These are phyloP conservation scores for Epichloe gansuensis DNA, from an alignment of 2,329 filamentous ascomycete genomes.

Conservation along the genomic window DNA sequence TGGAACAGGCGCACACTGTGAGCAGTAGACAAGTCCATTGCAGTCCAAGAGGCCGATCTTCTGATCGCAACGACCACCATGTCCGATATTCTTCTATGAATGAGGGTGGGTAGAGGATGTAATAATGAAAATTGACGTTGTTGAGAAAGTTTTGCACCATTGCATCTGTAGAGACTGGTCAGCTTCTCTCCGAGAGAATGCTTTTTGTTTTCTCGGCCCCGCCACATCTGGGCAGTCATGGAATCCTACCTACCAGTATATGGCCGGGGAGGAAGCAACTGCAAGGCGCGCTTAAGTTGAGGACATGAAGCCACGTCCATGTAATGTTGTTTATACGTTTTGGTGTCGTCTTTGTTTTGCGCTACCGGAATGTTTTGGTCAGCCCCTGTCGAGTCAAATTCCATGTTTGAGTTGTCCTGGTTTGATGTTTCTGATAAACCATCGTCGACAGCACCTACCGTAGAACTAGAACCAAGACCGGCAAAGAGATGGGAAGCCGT, in stretches of 20 bases:
- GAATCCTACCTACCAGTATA: constrained; percentile 18
- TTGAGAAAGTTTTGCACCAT: constrained; percentile 26
- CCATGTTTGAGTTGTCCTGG: not conserved
- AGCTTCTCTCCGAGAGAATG: not conserved
- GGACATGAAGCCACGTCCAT: constrained; percentile 12
- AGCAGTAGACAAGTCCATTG: constrained; percentile 27
- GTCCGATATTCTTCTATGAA: constrained; percentile 24
- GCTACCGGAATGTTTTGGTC: constrained; percentile 1
- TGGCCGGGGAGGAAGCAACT: constrained; percentile 20
- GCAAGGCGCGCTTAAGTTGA: constrained; percentile 20
- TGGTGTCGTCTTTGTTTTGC: constrained; percentile 9
- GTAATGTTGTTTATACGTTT: constrained; percentile 12
- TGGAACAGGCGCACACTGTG: constrained; percentile 25
- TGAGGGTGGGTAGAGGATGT: constrained; percentile 23
- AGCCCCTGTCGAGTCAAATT: not conserved
- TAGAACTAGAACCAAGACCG: constrained; percentile 9
- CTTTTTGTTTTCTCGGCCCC: not conserved
- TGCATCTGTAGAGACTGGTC: constrained; percentile 15
- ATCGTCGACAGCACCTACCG: not conserved
- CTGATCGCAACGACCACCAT: constrained; percentile 22
- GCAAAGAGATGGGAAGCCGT: constrained; percentile 21
- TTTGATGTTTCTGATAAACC: not conserved
- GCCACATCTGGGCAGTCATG: not conserved
- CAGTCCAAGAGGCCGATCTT: constrained; percentile 19
- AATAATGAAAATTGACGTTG: constrained; percentile 27